phyloP scores from a whole-genome alignment of 192 early-diverging fungal genomes.

The Coemansia asiatica region DNA sequence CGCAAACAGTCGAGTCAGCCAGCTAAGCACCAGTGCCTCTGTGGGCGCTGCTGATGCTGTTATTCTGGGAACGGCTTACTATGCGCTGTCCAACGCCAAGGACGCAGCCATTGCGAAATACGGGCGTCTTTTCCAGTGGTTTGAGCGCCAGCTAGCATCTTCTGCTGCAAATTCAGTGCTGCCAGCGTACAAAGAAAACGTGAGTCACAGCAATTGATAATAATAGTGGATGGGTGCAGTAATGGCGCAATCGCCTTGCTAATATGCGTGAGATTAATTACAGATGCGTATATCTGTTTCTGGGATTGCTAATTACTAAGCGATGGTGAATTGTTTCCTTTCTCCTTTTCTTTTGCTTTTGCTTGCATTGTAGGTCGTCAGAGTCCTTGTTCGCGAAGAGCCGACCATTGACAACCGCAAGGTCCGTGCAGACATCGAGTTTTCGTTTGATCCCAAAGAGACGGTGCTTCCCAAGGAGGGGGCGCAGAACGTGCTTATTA shows the following conservation, averaged over 20 bases:
- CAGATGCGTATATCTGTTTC: background rate
- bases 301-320: constrained; percentile 10
- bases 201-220: constrained; percentile 46
- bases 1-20: constrained; percentile 11
- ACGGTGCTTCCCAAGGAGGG: constrained; percentile 37
- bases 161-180: constrained; percentile 31
- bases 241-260: constrained; percentile 12
- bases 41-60: constrained; percentile 33
- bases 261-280: background rate
- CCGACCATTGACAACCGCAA: constrained; percentile 48
- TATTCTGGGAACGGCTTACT: constrained; percentile 44
- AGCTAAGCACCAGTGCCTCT: constrained; percentile 13
- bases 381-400: constrained; percentile 49
- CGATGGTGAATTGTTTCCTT: background rate
- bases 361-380: constrained; percentile 34
- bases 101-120: constrained; percentile 16
- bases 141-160: constrained; percentile 9
- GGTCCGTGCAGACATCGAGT: constrained; percentile 30
- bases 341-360: background rate
- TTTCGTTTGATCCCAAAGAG: constrained; percentile 26
- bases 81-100: constrained; percentile 31
- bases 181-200: constrained; percentile 30
- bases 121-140: constrained; percentile 40
- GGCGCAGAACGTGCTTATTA: constrained; percentile 89
- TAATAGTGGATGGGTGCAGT: background rate